Evolutionary conservation across 768 basidiomycete genomes (phyloP).

Genomic region (Pleurotus citrinopileatus): DNA sequence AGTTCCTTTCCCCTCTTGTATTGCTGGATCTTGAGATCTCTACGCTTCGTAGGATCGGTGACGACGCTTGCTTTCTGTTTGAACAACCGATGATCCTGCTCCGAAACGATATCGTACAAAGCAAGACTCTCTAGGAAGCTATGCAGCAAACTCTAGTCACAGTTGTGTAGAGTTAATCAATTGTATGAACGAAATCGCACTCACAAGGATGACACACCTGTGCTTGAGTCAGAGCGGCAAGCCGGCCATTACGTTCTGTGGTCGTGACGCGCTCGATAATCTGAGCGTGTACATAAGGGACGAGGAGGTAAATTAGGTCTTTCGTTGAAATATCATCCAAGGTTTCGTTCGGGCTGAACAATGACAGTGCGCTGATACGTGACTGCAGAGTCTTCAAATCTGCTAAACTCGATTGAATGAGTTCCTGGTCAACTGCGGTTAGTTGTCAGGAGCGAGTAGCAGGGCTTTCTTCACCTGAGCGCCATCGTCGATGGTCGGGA

Average conservation of each 20-base stretch:
- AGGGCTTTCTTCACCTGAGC: no score
- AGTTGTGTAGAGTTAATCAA: not conserved
- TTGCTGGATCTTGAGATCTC: constrained; percentile 90
- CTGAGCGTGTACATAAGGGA: constrained; percentile 68
- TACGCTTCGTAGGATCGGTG: constrained; percentile 62
- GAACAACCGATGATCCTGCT: constrained; percentile 56
- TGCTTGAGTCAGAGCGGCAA: constrained; percentile 49
- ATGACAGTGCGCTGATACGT: constrained; percentile 55
- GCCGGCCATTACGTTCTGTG: constrained; percentile 53
- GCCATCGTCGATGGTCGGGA: constrained; percentile 39
- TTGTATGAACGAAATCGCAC: not conserved
- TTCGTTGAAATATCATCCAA: constrained; percentile 79
- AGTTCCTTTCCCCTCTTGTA: constrained; percentile 86
- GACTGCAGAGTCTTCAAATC: constrained; percentile 54
- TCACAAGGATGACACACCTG: constrained; percentile 44
- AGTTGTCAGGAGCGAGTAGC: no score
- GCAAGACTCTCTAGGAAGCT: constrained; percentile 51
- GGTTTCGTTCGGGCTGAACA: constrained; percentile 84
- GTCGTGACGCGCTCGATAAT: constrained; percentile 59
- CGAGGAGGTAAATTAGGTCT: constrained; percentile 72
- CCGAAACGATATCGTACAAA: constrained; percentile 63
- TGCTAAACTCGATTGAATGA: constrained; percentile 50
- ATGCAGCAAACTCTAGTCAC: constrained; percentile 42
- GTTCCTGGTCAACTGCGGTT: constrained; percentile 53
- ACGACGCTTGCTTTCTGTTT: constrained; percentile 44